Evolutionary conservation across 768 basidiomycete genomes (phyloP).

Genomic region (Phanerochaete carnosa): DNA sequence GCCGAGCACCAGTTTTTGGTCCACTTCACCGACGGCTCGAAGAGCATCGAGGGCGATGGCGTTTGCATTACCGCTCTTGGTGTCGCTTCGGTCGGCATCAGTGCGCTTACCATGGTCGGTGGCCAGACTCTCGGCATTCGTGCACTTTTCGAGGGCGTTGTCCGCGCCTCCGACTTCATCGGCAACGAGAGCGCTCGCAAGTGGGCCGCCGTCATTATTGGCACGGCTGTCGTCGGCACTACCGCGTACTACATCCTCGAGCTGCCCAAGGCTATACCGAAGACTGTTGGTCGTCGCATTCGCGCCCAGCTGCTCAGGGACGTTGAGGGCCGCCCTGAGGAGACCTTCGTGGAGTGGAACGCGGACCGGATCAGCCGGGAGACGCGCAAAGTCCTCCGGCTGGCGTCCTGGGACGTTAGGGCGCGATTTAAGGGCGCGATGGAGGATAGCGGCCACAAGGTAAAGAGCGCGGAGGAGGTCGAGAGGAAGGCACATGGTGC

Average conservation of each 20-base stretch:
- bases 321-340: constrained; percentile 45
- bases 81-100: constrained; percentile 72
- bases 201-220: constrained; percentile 87
- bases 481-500: constrained; percentile 71
- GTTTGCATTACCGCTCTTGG: constrained; percentile 62
- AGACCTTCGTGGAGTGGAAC: constrained; percentile 65
- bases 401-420: constrained; percentile 87
- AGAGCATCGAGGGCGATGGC: constrained; percentile 38
- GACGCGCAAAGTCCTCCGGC: constrained; percentile 88
- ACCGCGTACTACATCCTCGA: constrained; percentile 82
- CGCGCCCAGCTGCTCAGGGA: constrained; percentile 56
- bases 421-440: constrained; percentile 78
- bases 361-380: constrained; percentile 72
- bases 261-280: constrained; percentile 84
- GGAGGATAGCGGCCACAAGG: constrained; percentile 78
- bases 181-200: constrained; percentile 76
- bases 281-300: constrained; percentile 85
- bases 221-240: constrained; percentile 69
- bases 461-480: constrained; percentile 69
- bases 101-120: constrained; percentile 87
- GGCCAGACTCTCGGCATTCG: constrained; percentile 77
- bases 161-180: constrained; percentile 74
- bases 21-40: constrained; percentile 55
- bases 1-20: constrained; percentile 74
- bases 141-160: constrained; percentile 71